phyloP scores from a whole-genome alignment of 73 alveolate genomes.

The Breviolum minutum region DNA sequence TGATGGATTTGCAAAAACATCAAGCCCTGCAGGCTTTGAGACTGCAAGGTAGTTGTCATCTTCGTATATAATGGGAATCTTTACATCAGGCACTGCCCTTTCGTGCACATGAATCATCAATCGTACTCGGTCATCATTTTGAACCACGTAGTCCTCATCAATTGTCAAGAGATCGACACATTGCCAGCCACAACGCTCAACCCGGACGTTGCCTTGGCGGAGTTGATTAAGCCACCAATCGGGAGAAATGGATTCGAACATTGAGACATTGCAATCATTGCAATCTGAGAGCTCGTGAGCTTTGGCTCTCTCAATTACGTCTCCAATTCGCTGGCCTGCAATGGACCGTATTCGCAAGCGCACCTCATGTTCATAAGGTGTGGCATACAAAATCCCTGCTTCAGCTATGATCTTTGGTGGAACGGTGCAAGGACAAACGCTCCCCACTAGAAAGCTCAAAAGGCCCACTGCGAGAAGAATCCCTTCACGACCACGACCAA shows the following conservation, averaged over 20 bases:
- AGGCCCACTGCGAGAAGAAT: not conserved
- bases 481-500: not conserved
- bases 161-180: not conserved
- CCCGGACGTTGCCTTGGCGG: slow-evolving; percentile 6
- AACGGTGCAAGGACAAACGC: not conserved
- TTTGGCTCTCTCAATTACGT: not conserved
- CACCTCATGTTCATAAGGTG: slow-evolving; percentile 55
- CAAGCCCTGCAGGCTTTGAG: slow-evolving; percentile 59
- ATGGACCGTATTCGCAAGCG: slow-evolving; percentile 14
- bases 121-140: slow-evolving; percentile 69
- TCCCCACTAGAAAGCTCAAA: not conserved
- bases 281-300: not conserved
- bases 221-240: slow-evolving; percentile 72
- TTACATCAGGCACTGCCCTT: slow-evolving; percentile 38
- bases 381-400: slow-evolving; percentile 22
- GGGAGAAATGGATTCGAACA: slow-evolving; percentile 32
- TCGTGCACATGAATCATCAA: slow-evolving; percentile 70
- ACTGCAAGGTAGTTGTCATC: slow-evolving; percentile 38
- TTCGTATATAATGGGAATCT: slow-evolving; percentile 32
- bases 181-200: slow-evolving; percentile 68
- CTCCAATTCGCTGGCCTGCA: slow-evolving; percentile 53
- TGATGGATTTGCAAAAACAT: slow-evolving; percentile 30
- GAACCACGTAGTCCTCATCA: slow-evolving; percentile 21
- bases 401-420: not conserved
- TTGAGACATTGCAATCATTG: not conserved